These are phyloP conservation scores for Rhizopus arrhizus DNA, from an alignment of 371 early-diverging fungal genomes.

Conservation along the genomic window DNA sequence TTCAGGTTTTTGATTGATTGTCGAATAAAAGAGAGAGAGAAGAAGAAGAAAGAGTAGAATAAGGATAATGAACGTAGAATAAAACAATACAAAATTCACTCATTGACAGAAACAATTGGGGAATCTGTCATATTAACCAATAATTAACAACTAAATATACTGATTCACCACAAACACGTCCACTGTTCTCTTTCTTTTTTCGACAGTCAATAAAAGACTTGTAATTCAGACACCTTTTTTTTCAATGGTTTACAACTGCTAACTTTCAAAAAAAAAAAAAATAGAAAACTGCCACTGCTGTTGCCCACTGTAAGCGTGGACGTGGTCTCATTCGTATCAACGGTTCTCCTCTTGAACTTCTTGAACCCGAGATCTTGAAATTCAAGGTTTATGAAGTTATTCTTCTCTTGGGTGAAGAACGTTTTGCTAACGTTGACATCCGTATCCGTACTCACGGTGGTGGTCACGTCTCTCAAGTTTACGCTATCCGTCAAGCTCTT, in stretches of 20 bases:
- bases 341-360: conserved; percentile 96
- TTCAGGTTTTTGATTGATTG: not conserved
- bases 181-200: not conserved
- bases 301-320: conserved; percentile 98
- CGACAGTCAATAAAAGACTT: not conserved
- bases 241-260: not conserved
- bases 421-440: conserved; percentile 96
- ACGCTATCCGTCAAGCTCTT: conserved; percentile 99
- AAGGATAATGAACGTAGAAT: not conserved
- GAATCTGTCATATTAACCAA: too few species aligned
- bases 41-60: not conserved
- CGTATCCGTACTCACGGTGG: conserved; percentile 97
- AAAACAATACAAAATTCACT: not conserved
- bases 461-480: conserved; percentile 96
- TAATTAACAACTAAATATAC: too few species aligned
- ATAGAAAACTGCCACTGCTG: conserved; percentile 99
- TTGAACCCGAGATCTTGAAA: conserved; percentile 95
- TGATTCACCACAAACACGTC: not conserved
- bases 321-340: conserved; percentile 93
- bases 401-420: conserved; percentile 94
- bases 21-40: not conserved
- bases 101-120: not conserved
- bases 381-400: conserved; percentile 99
- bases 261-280: not conserved
- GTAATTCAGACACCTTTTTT: not conserved